Evolutionary conservation across 106 monocot species (phyloP).

Genomic region (Allium fistulosum): DNA sequence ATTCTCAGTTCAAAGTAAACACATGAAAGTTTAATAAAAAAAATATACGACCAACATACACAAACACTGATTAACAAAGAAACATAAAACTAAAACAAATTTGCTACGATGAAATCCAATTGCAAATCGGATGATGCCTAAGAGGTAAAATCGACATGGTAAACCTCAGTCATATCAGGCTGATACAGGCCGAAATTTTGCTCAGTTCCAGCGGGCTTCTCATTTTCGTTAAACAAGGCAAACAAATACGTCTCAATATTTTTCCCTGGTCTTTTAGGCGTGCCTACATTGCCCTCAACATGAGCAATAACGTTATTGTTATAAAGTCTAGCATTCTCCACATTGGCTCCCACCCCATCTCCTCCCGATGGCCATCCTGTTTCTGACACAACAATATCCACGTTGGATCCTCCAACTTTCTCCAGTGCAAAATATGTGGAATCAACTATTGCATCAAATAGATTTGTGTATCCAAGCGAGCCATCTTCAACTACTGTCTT

Average conservation of each 20-base stretch:
- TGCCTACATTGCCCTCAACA: background rate
- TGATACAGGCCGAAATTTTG: slow-evolving; percentile 15
- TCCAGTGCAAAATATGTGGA: slow-evolving; percentile 1
- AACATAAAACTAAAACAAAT: too few relatives aligned
- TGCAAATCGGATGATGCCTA: background rate
- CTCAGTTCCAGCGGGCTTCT: slow-evolving; percentile 7
- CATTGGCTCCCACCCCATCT: slow-evolving; percentile 4
- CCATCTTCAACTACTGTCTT: slow-evolving; percentile 11
- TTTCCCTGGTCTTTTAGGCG: slow-evolving; percentile 10
- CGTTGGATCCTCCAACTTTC: background rate
- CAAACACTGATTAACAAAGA: too few relatives aligned
- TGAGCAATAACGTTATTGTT: slow-evolving; percentile 13
- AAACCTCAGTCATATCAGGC: slow-evolving; percentile 19
- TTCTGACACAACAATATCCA: slow-evolving; percentile 10
- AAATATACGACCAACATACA: too few relatives aligned
- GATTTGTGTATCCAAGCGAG: slow-evolving; percentile 6
- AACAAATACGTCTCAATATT: slow-evolving; percentile 13
- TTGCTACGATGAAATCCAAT: too few relatives aligned
- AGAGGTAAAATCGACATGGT: slow-evolving; percentile 8
- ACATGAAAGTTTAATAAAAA: too few relatives aligned
- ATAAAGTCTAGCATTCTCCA: slow-evolving; percentile 13
- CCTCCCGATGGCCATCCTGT: slow-evolving; percentile 17
- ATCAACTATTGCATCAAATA: slow-evolving; percentile 19
- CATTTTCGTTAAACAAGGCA: slow-evolving; percentile 15
- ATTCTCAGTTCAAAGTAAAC: too few relatives aligned